Conservation (phyloP, 345 rosid species). For the Ceriops tagal region DNA sequence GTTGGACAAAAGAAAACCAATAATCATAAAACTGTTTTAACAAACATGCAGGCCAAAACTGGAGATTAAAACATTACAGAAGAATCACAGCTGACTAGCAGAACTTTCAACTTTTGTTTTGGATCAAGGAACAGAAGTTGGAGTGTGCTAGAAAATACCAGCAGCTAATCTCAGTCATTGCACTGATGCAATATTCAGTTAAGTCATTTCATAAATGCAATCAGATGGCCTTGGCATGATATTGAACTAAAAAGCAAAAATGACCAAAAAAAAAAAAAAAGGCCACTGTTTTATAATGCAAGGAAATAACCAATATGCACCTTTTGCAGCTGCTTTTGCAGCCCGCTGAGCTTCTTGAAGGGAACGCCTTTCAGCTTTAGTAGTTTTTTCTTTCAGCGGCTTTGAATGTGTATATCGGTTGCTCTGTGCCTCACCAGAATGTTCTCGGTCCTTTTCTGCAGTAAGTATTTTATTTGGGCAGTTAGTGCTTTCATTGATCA, state of each 20-base stretch:
- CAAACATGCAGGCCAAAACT: neutral
- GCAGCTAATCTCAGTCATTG: too few species aligned
- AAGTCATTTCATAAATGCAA: neutral
- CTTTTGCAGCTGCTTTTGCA: slow-evolving; percentile 90
- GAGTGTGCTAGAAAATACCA: too few species aligned
- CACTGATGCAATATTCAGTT: neutral
- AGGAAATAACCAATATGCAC: slow-evolving; percentile 28
- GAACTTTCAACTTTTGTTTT: too few species aligned
- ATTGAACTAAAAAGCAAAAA: neutral
- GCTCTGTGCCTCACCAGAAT: slow-evolving; percentile 44
- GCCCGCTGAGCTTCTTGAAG: slow-evolving; percentile 93
- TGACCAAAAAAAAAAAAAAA: neutral
- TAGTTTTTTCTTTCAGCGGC: slow-evolving; percentile 70
- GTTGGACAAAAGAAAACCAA: neutral
- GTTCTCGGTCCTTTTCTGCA: slow-evolving; percentile 54
- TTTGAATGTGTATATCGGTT: slow-evolving; percentile 47
- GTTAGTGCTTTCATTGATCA: neutral
- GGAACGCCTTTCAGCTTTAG: slow-evolving; percentile 93
- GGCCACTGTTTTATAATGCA: neutral
- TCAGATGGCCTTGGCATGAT: neutral
- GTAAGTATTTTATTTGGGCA: neutral
- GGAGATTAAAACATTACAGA: neutral
- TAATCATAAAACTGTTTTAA: too few species aligned
- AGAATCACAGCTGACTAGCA: too few species aligned
- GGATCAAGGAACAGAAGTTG: too few species aligned